These are phyloP conservation scores for Russula sp. DNA, from an alignment of 768 basidiomycete species.

Conservation along the genomic window DNA sequence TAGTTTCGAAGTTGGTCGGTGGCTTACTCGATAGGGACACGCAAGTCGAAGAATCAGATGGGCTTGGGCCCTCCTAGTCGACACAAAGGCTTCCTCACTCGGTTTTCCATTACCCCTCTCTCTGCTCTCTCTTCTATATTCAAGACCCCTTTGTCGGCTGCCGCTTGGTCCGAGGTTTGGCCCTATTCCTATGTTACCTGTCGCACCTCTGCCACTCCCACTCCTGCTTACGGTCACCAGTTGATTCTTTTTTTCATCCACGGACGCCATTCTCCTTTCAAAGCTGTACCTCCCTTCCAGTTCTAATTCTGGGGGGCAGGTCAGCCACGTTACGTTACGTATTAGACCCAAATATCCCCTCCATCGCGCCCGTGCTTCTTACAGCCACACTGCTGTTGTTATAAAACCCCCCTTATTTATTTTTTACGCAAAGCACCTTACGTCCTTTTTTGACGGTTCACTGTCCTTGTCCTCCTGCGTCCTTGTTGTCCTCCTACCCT, in stretches of 20 bases:
- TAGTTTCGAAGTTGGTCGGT: constrained; percentile 33
- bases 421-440: constrained; percentile 15
- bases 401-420: constrained; percentile 13
- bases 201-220: constrained; percentile 24
- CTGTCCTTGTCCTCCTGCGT: constrained; percentile 18
- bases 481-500: constrained; percentile 62
- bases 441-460: constrained; percentile 16
- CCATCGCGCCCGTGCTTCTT: constrained; percentile 27
- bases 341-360: constrained; percentile 17
- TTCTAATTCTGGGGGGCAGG: constrained; percentile 2
- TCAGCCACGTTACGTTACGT: constrained; percentile 14
- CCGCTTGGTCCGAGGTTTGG: constrained; percentile 16
- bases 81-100: constrained; percentile 5
- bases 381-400: constrained; percentile 19
- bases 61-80: constrained; percentile 13
- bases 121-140: constrained; percentile 7
- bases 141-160: constrained; percentile 17
- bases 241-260: constrained; percentile 35
- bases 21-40: constrained; percentile 33
- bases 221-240: constrained; percentile 32
- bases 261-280: constrained; percentile 76
- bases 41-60: constrained; percentile 21
- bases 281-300: constrained; percentile 25
- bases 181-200: constrained; percentile 16
- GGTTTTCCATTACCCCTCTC: constrained; percentile 9